Evolutionary conservation across 176 grass and related monocot species (phyloP), one percentile per base, ranked within the genome.

Genomic region (Musa beccarii): DNA sequence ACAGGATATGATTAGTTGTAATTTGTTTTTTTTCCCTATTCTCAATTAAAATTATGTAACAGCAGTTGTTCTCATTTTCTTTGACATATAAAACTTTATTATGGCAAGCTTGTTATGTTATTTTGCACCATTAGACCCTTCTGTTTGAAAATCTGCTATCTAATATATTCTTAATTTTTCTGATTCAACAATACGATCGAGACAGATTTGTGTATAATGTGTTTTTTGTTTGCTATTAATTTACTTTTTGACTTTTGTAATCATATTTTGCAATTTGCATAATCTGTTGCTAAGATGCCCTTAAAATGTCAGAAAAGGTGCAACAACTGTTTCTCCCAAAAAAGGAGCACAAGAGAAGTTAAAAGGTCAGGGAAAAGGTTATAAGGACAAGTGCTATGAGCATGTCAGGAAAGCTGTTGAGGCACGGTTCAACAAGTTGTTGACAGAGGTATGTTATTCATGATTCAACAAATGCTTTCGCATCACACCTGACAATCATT

Each of bases 371-470:
- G 89, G 86, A 88, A 99, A 99, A 81, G 83, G 90, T 70, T 99
- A 89, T 78, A 99, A 92, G 77, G 89, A 99, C 71, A 99, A 99
- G 84, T 99, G 91, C 72, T 99, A 99, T 78, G 89, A 95, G 73
- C 84, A 71, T 63, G 87, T 99, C 63, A 80, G 96, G 55, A 95
- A 92, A 88, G 84, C 96, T 85, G 96, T 99, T 53, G 91, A 99
- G 79, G 81, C 52, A 12, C 86, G 91, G 66, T 99, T 95, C 73
- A 84, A 89, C 82, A 95, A 88, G 69, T 84, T 99, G 79, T 85
- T 99, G 57, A 95, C 76, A 55, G 81, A 95, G 86, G 91, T 99
- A 78, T 53, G 75, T 75, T 75, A n/a, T 80, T 19, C 68, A 71
- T 71, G 21, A 68, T 81, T 76, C 11, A 52, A 21, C 57, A 71